Evolutionary conservation across 768 basidiomycete species (phyloP).

Genomic region (Amyloporia xantha): DNA sequence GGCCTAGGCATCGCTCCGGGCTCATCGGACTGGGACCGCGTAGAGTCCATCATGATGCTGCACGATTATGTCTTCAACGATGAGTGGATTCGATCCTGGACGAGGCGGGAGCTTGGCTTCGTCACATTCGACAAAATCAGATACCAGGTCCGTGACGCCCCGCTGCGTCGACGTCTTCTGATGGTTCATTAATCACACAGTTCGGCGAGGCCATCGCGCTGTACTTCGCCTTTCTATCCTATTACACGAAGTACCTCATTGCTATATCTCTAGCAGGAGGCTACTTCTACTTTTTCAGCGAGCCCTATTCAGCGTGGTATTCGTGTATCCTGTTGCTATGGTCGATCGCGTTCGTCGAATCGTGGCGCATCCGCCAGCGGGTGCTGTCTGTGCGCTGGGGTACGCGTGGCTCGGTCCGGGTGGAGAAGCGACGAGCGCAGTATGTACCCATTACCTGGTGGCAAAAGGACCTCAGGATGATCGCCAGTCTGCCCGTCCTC

Average conservation of each 20-base stretch:
- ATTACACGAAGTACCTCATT: constrained; percentile 74
- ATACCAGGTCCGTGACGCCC: constrained; percentile 51
- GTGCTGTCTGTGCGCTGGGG: constrained; percentile 80
- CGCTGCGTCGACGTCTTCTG: background rate
- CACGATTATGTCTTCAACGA: constrained; percentile 83
- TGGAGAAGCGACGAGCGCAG: constrained; percentile 65
- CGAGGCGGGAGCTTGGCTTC: constrained; percentile 52
- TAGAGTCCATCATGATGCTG: constrained; percentile 75
- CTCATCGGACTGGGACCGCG: constrained; percentile 66
- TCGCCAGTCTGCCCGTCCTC: constrained; percentile 68
- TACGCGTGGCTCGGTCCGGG: constrained; percentile 67
- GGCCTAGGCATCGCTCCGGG: constrained; percentile 79
- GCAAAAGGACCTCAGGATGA: constrained; percentile 59
- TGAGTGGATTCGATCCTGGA: constrained; percentile 73
- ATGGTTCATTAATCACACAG: constrained; percentile 29
- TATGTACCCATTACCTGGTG: constrained; percentile 57
- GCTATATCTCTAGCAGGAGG: constrained; percentile 71
- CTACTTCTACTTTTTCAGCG: constrained; percentile 60
- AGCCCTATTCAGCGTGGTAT: constrained; percentile 72
- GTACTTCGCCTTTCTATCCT: constrained; percentile 84
- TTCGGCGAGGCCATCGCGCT: constrained; percentile 81
- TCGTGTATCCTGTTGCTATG: constrained; percentile 74
- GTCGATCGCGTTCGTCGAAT: constrained; percentile 83
- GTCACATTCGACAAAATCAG: constrained; percentile 64
- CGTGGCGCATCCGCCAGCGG: constrained; percentile 85